Base-by-base conservation (phyloP, 345 rosid genomes). In the Geranium rotundifolium region DNA sequence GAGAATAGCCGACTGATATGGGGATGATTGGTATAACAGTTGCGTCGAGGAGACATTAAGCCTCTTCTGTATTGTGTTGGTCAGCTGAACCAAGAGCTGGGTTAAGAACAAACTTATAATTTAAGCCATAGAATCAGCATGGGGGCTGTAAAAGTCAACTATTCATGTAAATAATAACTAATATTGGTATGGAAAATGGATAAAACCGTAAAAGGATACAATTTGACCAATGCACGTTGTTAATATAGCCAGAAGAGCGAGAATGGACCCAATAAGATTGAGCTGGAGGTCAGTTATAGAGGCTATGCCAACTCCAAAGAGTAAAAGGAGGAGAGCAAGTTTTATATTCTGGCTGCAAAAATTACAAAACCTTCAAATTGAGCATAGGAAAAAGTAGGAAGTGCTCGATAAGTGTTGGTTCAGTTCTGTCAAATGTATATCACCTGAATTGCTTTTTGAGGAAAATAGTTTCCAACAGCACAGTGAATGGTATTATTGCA, bases 211-310 rank as follows among this genome's bases (percentile, higher is more conserved):
- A 46, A 70, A 82, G 84, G 86, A 79, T 90, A 93, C 99, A 68
- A 93, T 93, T 76, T 93, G 99, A 34, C 99, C 97, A 66, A 93
- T 91, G 52, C 97, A 93, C 60, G 99, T 93, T 29, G 97, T 93
- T 34, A 69, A 64, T 9, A 93, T 90, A 79, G 99, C 99, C n/a
- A 93, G 89, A 37, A 79, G 73, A 19, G 99, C 88, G 55, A 93
- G 83, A 65, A 86, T 65, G 14, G 99, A 73, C 4, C 99, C 99
- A 1, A 93, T 64, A 63, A 75, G 57, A 62, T 93, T 93, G 76
- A 93, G 97, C 80, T 93, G 97, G 63, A 93, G 89, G 77, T 90
- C 97, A 16, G 99, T 93, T 56, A 93, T 71, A 2, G 99, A 93
- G 39, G 99, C 99, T 58, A 93, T 79, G 52, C 90, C 96, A 73